These are phyloP conservation scores for Arctostaphylos glauca DNA, from an alignment of 148 eudicot genomes.

Conservation along the genomic window DNA sequence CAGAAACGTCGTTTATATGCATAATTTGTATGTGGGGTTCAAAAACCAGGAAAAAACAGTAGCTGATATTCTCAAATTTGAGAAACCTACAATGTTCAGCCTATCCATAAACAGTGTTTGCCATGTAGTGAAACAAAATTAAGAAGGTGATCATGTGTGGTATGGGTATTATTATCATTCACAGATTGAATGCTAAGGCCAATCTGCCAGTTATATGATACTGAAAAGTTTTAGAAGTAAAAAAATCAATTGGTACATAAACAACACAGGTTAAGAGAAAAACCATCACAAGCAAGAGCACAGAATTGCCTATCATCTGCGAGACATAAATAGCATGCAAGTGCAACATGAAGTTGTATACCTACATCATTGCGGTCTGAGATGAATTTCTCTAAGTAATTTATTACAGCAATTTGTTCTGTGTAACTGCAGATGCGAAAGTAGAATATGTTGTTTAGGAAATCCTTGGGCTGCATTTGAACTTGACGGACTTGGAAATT, in stretches of 20 bases:
- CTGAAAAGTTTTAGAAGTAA: background rate
- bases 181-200: background rate
- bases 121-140: background rate
- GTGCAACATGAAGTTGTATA: conserved; percentile 14
- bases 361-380: conserved; percentile 81
- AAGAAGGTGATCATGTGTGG: background rate
- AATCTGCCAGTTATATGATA: background rate
- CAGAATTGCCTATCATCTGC: background rate
- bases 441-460: conserved; percentile 74
- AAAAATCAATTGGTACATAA: background rate
- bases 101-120: background rate
- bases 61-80: conserved; percentile 9
- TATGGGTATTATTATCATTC: background rate
- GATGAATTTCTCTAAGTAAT: conserved; percentile 81
- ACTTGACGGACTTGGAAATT: conserved; percentile 31
- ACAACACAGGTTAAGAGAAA: background rate
- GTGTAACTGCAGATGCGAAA: conserved; percentile 92
- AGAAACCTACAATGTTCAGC: background rate
- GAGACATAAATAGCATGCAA: background rate
- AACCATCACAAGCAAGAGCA: background rate
- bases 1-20: background rate
- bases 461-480: conserved; percentile 53
- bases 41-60: background rate
- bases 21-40: background rate
- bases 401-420: conserved; percentile 82